Conservation (phyloP, 2,329 filamentous ascomycete genomes). For the Apiospora aurea region DNA sequence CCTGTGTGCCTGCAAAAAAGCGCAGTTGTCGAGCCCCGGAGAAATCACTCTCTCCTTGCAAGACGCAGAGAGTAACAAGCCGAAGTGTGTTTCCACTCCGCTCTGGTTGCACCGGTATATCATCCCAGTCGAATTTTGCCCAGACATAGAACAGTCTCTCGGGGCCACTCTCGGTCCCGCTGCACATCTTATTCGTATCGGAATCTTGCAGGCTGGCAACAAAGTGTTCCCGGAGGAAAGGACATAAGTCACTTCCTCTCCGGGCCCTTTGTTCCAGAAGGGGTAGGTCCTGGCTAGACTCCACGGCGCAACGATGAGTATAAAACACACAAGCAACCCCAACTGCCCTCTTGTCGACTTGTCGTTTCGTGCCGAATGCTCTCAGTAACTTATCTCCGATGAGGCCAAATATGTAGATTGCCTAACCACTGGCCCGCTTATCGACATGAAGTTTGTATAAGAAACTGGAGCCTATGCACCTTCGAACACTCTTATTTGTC, state of each 20-base stretch:
- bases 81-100: not conserved
- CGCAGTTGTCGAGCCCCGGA: not conserved
- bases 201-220: not conserved
- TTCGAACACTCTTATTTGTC: too few species aligned
- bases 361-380: too few species aligned
- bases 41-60: not conserved
- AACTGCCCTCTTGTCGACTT: too few species aligned
- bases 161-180: too few species aligned
- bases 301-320: not conserved
- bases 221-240: not conserved
- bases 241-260: not conserved
- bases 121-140: not conserved
- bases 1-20: not conserved
- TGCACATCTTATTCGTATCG: not conserved
- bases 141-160: not conserved
- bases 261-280: not conserved
- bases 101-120: not conserved
- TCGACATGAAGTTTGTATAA: too few species aligned
- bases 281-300: not conserved
- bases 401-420: too few species aligned
- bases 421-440: too few species aligned
- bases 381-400: too few species aligned
- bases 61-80: not conserved
- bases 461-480: too few species aligned
- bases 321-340: not conserved